A percentile compares a stretch with the other conserved stretches of the same genome.
Evolutionary conservation across 495 filamentous ascomycete species (phyloP).

Genomic region (Trichoderma virens): DNA sequence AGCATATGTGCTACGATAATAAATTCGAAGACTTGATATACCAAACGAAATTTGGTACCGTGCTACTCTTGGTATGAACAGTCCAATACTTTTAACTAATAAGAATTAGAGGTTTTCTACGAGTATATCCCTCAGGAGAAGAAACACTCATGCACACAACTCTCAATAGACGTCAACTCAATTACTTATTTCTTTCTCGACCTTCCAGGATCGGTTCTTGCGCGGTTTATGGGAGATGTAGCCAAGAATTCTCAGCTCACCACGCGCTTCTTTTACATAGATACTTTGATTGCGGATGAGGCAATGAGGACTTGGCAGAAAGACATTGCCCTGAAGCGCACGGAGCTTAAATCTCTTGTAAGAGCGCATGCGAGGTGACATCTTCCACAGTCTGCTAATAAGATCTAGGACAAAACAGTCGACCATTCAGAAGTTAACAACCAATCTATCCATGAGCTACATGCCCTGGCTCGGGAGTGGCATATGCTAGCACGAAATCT

Average conservation of each 20-base stretch:
- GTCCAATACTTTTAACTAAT: neutral
- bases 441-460: neutral
- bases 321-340: neutral
- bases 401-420: neutral
- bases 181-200: neutral
- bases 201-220: neutral
- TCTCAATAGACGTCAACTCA: neutral
- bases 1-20: neutral
- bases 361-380: neutral
- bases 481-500: neutral
- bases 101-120: neutral
- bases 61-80: neutral
- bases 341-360: neutral
- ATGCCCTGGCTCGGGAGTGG: neutral
- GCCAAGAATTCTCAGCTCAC: neutral
- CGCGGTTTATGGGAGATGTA: neutral
- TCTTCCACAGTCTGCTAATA: neutral
- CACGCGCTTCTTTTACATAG: neutral
- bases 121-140: neutral
- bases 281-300: neutral
- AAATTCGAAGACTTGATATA: neutral
- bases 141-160: neutral
- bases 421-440: neutral
- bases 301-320: neutral
- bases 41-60: neutral